Evolutionary conservation across 495 filamentous ascomycete genomes (phyloP).

Genomic region (Hypomontagnella monticulosa): DNA sequence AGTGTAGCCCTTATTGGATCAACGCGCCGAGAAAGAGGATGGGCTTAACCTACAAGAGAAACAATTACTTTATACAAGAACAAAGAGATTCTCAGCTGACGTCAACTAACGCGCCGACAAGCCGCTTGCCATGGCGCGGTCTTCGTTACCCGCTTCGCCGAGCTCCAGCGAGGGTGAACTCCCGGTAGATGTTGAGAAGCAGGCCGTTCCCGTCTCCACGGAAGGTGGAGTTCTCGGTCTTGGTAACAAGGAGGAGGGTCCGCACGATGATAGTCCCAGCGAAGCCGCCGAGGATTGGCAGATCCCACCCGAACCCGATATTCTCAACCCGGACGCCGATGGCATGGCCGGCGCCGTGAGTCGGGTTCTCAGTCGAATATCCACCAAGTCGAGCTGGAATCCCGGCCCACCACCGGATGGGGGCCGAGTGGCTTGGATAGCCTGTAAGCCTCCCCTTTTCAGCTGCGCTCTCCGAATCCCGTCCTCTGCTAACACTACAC

Average conservation of each 20-base stretch:
- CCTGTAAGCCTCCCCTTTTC: conserved; percentile 44
- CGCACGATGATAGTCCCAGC: neutral
- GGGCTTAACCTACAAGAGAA: neutral
- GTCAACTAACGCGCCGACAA: neutral
- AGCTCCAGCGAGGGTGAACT: conserved; percentile 41
- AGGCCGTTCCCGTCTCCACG: neutral
- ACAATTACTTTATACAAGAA: neutral
- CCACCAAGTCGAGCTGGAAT: conserved; percentile 54
- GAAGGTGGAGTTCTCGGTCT: neutral
- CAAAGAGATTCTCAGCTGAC: neutral
- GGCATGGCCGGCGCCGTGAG: conserved; percentile 42
- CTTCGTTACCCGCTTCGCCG: conserved; percentile 12
- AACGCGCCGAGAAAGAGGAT: no score
- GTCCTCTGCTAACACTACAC: conserved; percentile 3
- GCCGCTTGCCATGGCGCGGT: conserved; percentile 23
- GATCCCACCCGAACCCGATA: conserved; percentile 33
- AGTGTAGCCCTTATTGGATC: no score
- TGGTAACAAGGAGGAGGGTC: conserved; percentile 16
- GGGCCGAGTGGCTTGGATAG: conserved; percentile 59
- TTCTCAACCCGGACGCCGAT: conserved; percentile 40
- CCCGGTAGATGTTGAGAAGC: conserved; percentile 41
- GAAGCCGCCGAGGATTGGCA: conserved; percentile 34
- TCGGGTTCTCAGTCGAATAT: conserved; percentile 50
- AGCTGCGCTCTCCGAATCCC: neutral
- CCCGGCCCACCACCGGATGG: conserved; percentile 65